Base-by-base conservation (phyloP, 2,329 filamentous ascomycete genomes). In the Arthroderma uncinatum region DNA sequence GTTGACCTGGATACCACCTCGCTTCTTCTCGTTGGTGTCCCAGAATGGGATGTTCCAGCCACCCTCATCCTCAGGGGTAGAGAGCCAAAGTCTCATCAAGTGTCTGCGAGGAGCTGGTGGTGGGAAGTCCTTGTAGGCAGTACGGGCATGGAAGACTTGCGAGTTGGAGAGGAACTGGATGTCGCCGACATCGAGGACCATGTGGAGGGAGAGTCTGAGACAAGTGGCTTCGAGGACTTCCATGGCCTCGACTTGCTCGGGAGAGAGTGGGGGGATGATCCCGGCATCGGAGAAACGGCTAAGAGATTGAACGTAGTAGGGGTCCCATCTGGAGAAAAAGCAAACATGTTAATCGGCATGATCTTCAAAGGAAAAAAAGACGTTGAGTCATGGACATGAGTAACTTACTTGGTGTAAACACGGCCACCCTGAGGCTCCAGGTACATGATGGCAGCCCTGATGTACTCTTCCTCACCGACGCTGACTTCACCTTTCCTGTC, bases 1-100 rank as follows among this genome's bases (percentile, higher is more conserved):
- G 70, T 95, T 82, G 1, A 95, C 89, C 74, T 95, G 90, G 62
- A 95, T 88, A 0, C 89, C 90, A 6, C 89, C 89, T 16, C 90
- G 79, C 81, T 94, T 95, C 80, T 87, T 88, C 78, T 93, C 86
- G 57, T 81, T 76, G 57, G 81, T 86, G 71, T 95, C 90, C 64
- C 82, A 84, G 73, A 91, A 92, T 0, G 89, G 89, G 70, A 95
- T 71, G 54, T 80, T 83, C 89, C 89, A 95, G 0, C 90, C 90
- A 2, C 89, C 90, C 71, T 95, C 89, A 21, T 72, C 77, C 73
- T 92, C 86, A 0, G 89, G 89, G 1, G 87, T 89, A 9, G 87
- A 84, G 57, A 95, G 74, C 90, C 90, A 95, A 62, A 95, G 73
- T 48, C 90, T 78, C 78, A 95, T 86, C 25, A 95, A 73, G 67